These are phyloP conservation scores for Inga oerstediana DNA, from an alignment of 306 rosid species.

Conservation along the genomic window DNA sequence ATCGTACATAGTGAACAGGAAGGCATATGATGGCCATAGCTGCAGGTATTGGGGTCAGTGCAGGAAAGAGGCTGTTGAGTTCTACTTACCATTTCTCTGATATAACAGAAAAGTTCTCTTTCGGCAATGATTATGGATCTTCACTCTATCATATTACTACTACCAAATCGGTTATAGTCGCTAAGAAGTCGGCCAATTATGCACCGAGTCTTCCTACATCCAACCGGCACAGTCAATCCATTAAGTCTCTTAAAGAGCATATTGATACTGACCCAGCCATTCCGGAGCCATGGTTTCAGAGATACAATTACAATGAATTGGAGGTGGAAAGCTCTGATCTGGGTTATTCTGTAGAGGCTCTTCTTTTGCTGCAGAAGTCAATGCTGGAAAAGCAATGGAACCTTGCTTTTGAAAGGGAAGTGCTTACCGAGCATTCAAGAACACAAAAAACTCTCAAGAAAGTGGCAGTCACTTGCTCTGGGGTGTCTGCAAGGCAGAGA, in stretches of 20 bases:
- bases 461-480: constrained; percentile 81
- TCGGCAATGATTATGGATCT: constrained; percentile 55
- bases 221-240: constrained; percentile 45
- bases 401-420: constrained; percentile 66
- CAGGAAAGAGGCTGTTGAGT: constrained; percentile 82
- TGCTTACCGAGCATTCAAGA: constrained; percentile 34
- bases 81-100: constrained; percentile 81
- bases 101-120: constrained; percentile 61
- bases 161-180: constrained; percentile 49
- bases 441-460: constrained; percentile 38
- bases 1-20: constrained; percentile 40
- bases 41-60: constrained; percentile 84
- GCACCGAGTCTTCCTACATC: constrained; percentile 51
- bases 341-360: constrained; percentile 73
- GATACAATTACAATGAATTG: constrained; percentile 35
- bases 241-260: constrained; percentile 75
- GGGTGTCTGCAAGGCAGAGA: constrained; percentile 94
- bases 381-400: constrained; percentile 97
- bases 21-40: constrained; percentile 85
- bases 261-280: constrained; percentile 48
- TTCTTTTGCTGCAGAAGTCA: constrained; percentile 90
- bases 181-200: constrained; percentile 61
- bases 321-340: constrained; percentile 63
- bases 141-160: constrained; percentile 57
- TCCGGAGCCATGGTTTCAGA: constrained; percentile 54